These are phyloP conservation scores for Datura wrightii DNA, from an alignment of 257 asterid species.

Conservation along the genomic window DNA sequence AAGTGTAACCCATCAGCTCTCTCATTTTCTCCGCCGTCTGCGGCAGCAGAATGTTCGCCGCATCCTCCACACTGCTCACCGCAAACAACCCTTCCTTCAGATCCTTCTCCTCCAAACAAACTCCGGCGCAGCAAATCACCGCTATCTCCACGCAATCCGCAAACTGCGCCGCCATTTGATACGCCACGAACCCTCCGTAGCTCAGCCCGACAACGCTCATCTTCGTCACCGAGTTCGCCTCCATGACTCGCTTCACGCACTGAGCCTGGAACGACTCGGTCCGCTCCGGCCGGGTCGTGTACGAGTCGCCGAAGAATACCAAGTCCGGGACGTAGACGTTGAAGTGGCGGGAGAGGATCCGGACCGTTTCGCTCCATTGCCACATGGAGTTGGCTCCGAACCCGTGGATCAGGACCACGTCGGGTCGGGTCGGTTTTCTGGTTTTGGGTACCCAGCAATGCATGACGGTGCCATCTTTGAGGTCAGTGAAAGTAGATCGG, in stretches of 20 bases:
- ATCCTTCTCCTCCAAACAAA: slow-evolving; percentile 74
- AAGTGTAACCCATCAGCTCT: slow-evolving; percentile 53
- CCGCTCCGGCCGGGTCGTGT: slow-evolving; percentile 61
- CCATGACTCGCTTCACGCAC: slow-evolving; percentile 62
- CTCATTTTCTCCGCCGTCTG: slow-evolving; percentile 68
- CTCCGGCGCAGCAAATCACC: slow-evolving; percentile 73
- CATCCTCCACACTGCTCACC: slow-evolving; percentile 61
- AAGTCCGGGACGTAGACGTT: slow-evolving; percentile 78
- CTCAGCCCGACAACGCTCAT: slow-evolving; percentile 66
- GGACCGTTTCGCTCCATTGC: slow-evolving; percentile 67
- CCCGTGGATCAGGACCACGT: slow-evolving; percentile 68
- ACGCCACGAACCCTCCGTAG: slow-evolving; percentile 82
- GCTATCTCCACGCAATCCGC: slow-evolving; percentile 56
- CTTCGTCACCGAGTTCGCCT: slow-evolving; percentile 53
- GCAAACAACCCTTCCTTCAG: slow-evolving; percentile 62
- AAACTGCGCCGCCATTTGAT: slow-evolving; percentile 67
- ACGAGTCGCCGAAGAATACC: slow-evolving; percentile 64
- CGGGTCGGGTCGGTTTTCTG: slow-evolving; percentile 48
- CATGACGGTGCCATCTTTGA: slow-evolving; percentile 64
- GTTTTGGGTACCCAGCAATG: slow-evolving; percentile 66
- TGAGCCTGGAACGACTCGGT: slow-evolving; percentile 65
- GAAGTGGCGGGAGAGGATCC: slow-evolving; percentile 47
- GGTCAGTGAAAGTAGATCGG: slow-evolving; percentile 56
- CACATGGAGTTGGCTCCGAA: slow-evolving; percentile 69
- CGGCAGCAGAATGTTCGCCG: slow-evolving; percentile 62